Percentiles rank a stretch among this genome's conserved stretches.
phyloP scores from a whole-genome alignment of 352 stramenopile genomes.

The Phytopythium vexans region DNA sequence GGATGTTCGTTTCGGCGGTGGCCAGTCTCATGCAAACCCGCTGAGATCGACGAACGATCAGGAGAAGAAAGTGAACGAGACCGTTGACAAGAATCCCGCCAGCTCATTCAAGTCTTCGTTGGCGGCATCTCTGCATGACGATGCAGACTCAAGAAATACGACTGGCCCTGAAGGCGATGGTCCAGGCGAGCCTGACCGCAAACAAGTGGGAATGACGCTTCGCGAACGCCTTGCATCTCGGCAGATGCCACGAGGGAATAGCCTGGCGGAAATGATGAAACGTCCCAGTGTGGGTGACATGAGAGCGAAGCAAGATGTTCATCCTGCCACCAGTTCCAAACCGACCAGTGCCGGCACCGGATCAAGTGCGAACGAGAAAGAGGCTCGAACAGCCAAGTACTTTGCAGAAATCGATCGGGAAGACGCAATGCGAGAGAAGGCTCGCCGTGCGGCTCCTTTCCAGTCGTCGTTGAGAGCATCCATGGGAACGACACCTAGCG shows the following conservation, averaged over 20 bases:
- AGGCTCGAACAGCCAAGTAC: slow-evolving; percentile 43
- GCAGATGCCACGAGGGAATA: slow-evolving; percentile 28
- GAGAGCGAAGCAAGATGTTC: no score
- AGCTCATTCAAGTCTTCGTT: not conserved
- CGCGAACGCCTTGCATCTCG: slow-evolving; percentile 43
- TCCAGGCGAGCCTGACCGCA: slow-evolving; percentile 34
- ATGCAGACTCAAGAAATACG: no score
- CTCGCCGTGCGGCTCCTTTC: slow-evolving; percentile 34
- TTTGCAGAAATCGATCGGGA: slow-evolving; percentile 61
- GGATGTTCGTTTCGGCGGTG: slow-evolving; percentile 8
- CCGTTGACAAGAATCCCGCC: slow-evolving; percentile 6
- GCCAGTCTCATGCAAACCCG: slow-evolving; percentile 16
- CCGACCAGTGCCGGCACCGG: not conserved
- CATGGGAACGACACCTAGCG: slow-evolving; percentile 11
- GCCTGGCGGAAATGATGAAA: slow-evolving; percentile 37
- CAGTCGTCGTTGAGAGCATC: slow-evolving; percentile 54
- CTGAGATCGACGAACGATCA: slow-evolving; percentile 11
- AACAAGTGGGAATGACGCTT: slow-evolving; percentile 26
- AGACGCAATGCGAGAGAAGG: slow-evolving; percentile 34
- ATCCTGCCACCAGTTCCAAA: no score
- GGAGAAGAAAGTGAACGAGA: slow-evolving; percentile 12
- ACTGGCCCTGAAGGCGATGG: not conserved
- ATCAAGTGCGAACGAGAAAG: slow-evolving; percentile 28
- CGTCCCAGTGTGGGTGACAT: no score
- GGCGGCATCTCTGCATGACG: no score